Evolutionary conservation across 345 rosid genomes (phyloP).

Genomic region (Raphanus sativus): DNA sequence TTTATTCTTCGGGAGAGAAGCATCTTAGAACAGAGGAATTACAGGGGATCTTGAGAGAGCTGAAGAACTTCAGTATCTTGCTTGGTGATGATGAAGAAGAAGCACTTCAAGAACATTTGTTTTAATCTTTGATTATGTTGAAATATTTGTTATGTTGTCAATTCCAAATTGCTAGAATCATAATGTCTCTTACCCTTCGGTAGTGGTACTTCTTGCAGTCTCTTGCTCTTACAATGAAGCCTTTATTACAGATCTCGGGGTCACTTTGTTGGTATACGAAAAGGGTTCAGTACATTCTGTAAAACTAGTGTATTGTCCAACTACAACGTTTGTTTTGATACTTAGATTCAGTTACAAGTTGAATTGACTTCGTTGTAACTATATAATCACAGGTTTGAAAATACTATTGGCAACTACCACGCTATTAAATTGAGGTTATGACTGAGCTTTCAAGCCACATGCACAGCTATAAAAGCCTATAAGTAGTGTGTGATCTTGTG

Average conservation of each 20-base stretch:
- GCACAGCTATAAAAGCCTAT: background rate
- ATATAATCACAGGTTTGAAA: too few relatives aligned
- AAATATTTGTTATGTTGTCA: background rate
- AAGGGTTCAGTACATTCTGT: background rate
- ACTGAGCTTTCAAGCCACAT: background rate
- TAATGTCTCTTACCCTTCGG: background rate
- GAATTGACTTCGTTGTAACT: background rate
- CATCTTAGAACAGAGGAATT: conserved; percentile 55
- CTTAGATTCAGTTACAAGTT: too few relatives aligned
- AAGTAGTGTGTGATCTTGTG: too few relatives aligned
- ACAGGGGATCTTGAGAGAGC: conserved; percentile 49
- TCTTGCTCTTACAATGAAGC: background rate
- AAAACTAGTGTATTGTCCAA: background rate
- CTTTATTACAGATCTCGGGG: background rate
- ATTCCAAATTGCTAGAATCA: background rate
- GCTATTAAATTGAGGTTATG: background rate
- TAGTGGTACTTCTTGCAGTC: background rate
- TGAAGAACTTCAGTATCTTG: conserved; percentile 33
- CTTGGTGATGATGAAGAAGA: conserved; percentile 18
- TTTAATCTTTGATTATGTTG: background rate
- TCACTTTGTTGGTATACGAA: background rate
- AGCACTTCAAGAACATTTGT: conserved; percentile 14
- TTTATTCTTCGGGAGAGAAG: conserved; percentile 72
- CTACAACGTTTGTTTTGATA: too few relatives aligned
- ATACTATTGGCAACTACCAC: background rate